Conservation (phyloP, 177 flowering plant species). For the Vitis hybrid region DNA sequence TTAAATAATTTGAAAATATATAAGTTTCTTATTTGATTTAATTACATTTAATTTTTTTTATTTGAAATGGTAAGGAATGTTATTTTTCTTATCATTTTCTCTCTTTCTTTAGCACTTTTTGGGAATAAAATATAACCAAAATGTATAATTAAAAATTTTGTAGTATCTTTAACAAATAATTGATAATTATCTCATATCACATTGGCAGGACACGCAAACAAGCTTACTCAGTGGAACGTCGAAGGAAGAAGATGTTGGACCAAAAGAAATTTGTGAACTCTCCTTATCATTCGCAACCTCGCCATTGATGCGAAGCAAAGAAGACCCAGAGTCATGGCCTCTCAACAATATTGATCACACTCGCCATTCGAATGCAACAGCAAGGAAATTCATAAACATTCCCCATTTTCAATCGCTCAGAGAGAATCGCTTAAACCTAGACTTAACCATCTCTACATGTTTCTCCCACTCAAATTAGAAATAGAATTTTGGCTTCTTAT, state of each 20-base stretch:
- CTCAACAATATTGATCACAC: background rate
- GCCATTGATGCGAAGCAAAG: slow-evolving; percentile 1
- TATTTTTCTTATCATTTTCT: too few species aligned
- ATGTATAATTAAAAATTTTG: too few species aligned
- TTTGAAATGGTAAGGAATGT: too few species aligned
- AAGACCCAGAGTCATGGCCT: slow-evolving; percentile 9
- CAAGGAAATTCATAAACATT: background rate
- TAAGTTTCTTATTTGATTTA: too few species aligned
- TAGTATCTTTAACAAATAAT: too few species aligned
- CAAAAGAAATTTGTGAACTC: slow-evolving; percentile 11
- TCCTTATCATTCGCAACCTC: slow-evolving; percentile 8
- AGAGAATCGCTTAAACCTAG: slow-evolving; percentile 9
- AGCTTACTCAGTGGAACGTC: background rate
- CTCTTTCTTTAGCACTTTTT: too few species aligned
- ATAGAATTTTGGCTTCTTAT: background rate
- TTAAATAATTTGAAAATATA: too few species aligned
- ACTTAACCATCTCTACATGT: slow-evolving; percentile 16
- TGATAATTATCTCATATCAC: background rate
- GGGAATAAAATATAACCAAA: too few species aligned
- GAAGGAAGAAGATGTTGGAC: background rate
- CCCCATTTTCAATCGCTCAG: background rate
- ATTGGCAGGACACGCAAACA: background rate
- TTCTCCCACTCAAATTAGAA: slow-evolving; percentile 1
- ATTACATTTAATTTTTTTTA: too few species aligned
- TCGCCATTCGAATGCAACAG: background rate